Evolutionary conservation across 805 yeast genomes (phyloP), one percentile per base, ranked within the genome.

Genomic region (Saccharomycopsis oosterbeekiorum): DNA sequence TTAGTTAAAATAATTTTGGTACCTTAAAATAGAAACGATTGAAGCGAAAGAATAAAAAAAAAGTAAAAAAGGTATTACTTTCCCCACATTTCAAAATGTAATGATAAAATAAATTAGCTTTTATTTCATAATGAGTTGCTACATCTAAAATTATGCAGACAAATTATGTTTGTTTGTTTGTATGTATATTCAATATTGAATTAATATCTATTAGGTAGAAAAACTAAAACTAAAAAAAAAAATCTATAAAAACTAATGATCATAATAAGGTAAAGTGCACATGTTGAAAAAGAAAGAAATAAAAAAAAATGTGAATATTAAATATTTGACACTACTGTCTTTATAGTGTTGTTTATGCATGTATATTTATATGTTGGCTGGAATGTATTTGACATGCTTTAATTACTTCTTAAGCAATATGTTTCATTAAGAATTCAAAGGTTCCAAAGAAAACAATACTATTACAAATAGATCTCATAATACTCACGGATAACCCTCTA

Each of bases 401-500:
- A 11, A 39, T 54, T n/a, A 41, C 39, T 40, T 3, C 24, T 68
- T 64, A 81, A 14, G 76, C 75, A 56, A 84, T 70, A 65, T 81
- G 77, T 56, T 76, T 75, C 89, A 88, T 84, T 59, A 85, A 71
- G 65, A 78, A 80, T 71, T 89, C 96, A 72, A 81, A 89, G 15
- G 81, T 73, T 41, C 89, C 79, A 71, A 89, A 89, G 70, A 89
- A 88, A 8, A 85, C 84, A 80, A 86, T 80, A 63, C 89, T 89
- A 14, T 85, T 86, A 60, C 86, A 67, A 58, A 89, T 81, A 0
- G 94, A 84, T 63, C 96, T 78, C 10, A 84, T 75, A 34, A 87
- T 74, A 12, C 92, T 85, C 34, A 89, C 88, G 1, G 90, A 89
- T 54, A 89, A 74, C 0, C 96, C 96, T 58, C 90, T 76, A 72